Base-by-base conservation (phyloP, 2,329 filamentous ascomycete genomes). In the Fusarium siculi region DNA sequence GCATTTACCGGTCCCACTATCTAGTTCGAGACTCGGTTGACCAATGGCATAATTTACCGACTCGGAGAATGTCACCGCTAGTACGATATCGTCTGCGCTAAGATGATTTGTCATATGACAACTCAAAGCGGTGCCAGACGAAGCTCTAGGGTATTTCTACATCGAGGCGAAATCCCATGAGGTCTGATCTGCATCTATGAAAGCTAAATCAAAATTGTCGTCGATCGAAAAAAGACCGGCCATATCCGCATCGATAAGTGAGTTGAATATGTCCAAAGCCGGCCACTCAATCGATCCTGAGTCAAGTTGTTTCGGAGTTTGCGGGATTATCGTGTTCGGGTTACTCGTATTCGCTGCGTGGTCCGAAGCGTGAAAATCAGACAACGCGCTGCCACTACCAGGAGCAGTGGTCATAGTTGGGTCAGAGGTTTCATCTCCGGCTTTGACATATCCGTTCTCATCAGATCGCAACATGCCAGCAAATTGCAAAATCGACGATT, bases 11-110 rank as follows among this genome's bases (percentile, higher is more conserved):
- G 65, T 70, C 50, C 63, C 54, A 50, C 50, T 23, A 12, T 6
- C 15, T 14, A 11, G 28, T 21, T 10, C 5, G 21, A 1, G 5
- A 4, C 15, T 10, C 4, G 1, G 1, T 21, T 4, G 9, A n/a
- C 72, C 72, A 70, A 74, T 74, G 7, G 36, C 2, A 4, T 4
- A 1, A 14, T 59, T 72, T 61, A 9, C 68, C 64, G 68, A 46
- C 9, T 23, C 68, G 64, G 61, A 28, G 32, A 49, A 63, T 32
- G 18, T 19, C 19, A 28, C 21, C 57, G 30, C 36, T 32, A 43
- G 30, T 30, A 55, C 30, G 5, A 36, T 9, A 18, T 15, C 12
- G 14, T 30, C 16, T 14, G 4, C 54, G 10, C 30, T 49, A 28
- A 36, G 4, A 36, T 42, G 57, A 36, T 55, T 37, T 28, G 18